These are phyloP conservation scores for Tetrastigma voinierianum DNA, from an alignment of 164 flowering plant species.

Conservation along the genomic window DNA sequence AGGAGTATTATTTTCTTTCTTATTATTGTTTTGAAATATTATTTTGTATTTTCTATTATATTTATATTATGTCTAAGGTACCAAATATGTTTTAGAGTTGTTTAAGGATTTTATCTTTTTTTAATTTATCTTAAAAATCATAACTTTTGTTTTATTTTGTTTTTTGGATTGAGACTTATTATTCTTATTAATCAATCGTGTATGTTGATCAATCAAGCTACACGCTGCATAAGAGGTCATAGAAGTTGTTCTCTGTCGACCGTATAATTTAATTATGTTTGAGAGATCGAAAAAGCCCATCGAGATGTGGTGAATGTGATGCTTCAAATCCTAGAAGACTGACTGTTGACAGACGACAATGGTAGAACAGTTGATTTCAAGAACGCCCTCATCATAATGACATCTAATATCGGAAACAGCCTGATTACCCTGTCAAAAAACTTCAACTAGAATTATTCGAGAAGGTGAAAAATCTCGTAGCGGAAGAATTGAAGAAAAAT, in stretches of 20 bases:
- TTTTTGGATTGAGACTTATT: too few relatives aligned
- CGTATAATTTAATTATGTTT: conserved; percentile 30
- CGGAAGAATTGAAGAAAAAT: conserved; percentile 23
- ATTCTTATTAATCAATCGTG: too few relatives aligned
- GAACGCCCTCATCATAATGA: conserved; percentile 36
- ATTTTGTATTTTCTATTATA: too few relatives aligned
- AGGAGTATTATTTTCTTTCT: too few relatives aligned
- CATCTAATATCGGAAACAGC: conserved; percentile 32
- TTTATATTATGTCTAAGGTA: too few relatives aligned
- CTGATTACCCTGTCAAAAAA: conserved; percentile 15
- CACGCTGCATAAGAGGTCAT: too few relatives aligned
- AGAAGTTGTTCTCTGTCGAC: conserved; percentile 28
- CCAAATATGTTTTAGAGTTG: too few relatives aligned
- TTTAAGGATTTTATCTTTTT: too few relatives aligned
- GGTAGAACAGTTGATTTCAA: conserved; percentile 37
- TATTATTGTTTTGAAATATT: too few relatives aligned
- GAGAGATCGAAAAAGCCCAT: conserved; percentile 48
- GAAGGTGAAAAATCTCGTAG: conserved; percentile 20
- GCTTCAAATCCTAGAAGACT: conserved; percentile 43
- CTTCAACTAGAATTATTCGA: conserved; percentile 21
- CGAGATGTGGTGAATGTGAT: conserved; percentile 28
- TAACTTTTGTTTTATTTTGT: too few relatives aligned
- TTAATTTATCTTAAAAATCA: too few relatives aligned
- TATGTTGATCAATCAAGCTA: too few relatives aligned
- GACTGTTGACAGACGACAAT: conserved; percentile 31